Percentiles rank a stretch among this genome's conserved stretches.
phyloP scores from a whole-genome alignment of 257 asterid species.

The Perilla frutescens region DNA sequence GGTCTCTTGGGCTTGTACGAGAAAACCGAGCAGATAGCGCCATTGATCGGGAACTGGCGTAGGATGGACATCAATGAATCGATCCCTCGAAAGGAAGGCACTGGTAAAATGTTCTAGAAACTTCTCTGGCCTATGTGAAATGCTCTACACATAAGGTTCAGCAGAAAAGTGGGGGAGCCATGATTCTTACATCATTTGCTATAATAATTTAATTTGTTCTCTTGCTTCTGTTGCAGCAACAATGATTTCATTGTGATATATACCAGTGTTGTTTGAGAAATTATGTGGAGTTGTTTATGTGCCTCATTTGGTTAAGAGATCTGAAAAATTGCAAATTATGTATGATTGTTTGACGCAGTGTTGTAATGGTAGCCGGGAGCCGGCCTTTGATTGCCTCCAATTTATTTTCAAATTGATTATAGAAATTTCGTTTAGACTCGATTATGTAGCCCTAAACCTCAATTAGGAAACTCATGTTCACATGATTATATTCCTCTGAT shows the following conservation, averaged over 20 bases:
- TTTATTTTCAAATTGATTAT: too few relatives aligned
- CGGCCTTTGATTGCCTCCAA: too few relatives aligned
- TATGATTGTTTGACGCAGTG: too few relatives aligned
- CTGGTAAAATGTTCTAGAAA: constrained; percentile 78
- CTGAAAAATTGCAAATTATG: not conserved
- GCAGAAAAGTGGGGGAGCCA: too few relatives aligned
- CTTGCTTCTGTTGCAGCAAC: not conserved
- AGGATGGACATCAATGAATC: constrained; percentile 73
- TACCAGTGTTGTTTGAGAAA: not conserved
- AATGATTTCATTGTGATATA: not conserved
- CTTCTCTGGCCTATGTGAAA: constrained; percentile 20
- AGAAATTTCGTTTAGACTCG: too few relatives aligned
- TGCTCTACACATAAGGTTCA: too few relatives aligned
- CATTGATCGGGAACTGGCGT: constrained; percentile 74
- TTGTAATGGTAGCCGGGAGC: too few relatives aligned
- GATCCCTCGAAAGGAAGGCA: constrained; percentile 73
- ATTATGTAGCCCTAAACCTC: not conserved
- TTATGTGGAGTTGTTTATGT: too few relatives aligned
- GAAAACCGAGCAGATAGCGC: constrained; percentile 70
- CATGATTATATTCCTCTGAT: too few relatives aligned
- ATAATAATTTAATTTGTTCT: not conserved
- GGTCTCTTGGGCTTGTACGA: constrained; percentile 84
- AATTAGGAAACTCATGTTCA: not conserved
- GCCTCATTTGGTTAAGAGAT: too few relatives aligned
- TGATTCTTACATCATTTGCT: too few relatives aligned